These are phyloP conservation scores for Saturnispora hagleri DNA, from an alignment of 805 yeast species.

Conservation along the genomic window DNA sequence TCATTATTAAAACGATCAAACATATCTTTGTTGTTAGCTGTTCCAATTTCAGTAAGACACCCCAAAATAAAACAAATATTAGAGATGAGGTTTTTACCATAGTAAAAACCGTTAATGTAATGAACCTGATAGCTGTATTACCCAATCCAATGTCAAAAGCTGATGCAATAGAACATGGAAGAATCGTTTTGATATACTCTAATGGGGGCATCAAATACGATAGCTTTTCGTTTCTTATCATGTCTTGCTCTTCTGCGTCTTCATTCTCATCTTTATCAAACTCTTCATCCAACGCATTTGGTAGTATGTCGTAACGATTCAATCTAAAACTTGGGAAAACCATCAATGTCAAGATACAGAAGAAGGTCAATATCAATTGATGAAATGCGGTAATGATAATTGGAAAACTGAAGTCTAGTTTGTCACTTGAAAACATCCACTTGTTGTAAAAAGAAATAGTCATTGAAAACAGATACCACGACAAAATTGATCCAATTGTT, in stretches of 20 bases:
- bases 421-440: conserved; percentile 86
- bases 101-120: conserved; percentile 79
- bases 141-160: conserved; percentile 94
- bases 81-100: conserved; percentile 87
- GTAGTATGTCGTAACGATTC: conserved; percentile 8
- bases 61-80: conserved; percentile 82
- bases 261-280: not conserved
- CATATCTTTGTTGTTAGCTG: conserved; percentile 57
- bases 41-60: conserved; percentile 75
- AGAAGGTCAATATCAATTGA: conserved; percentile 56
- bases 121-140: conserved; percentile 69
- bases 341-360: conserved; percentile 41
- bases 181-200: conserved; percentile 43
- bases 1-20: conserved; percentile 69
- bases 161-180: conserved; percentile 82
- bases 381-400: conserved; percentile 77
- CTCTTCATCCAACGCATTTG: not conserved
- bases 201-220: conserved; percentile 24
- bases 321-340: conserved; percentile 43
- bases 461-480: conserved; percentile 64
- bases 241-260: conserved; percentile 3
- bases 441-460: conserved; percentile 77
- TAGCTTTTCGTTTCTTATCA: not conserved
- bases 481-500: conserved; percentile 22
- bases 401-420: conserved; percentile 75